phyloP scores from a whole-genome alignment of 352 stramenopile genomes.

The Sclerospora graminicola region DNA sequence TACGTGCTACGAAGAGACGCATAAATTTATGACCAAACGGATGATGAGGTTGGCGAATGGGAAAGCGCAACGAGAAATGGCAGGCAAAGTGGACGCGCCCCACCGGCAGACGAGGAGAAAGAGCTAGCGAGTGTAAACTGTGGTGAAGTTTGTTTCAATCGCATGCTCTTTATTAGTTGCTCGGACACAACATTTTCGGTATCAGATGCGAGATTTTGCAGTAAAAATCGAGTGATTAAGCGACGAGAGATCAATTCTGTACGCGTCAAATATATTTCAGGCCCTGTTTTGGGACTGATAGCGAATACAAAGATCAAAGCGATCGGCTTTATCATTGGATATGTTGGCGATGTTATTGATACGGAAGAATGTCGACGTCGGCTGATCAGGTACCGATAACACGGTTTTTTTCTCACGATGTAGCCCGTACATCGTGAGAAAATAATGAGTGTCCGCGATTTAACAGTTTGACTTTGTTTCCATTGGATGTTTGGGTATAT shows the following conservation, averaged over 20 bases:
- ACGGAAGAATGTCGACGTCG: constrained; percentile 67
- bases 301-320: constrained; percentile 64
- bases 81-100: not conserved
- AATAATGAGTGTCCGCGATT: too few relatives aligned
- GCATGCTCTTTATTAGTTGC: constrained; percentile 79
- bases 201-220: constrained; percentile 45
- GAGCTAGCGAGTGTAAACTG: constrained; percentile 26
- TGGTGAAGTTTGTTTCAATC: constrained; percentile 70
- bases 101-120: constrained; percentile 7
- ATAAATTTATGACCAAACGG: constrained; percentile 40
- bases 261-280: constrained; percentile 61
- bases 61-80: constrained; percentile 20
- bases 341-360: constrained; percentile 90
- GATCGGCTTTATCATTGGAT: constrained; percentile 89
- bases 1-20: constrained; percentile 47
- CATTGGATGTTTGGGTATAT: constrained; percentile 27
- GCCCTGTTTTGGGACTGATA: constrained; percentile 86
- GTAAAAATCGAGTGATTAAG: constrained; percentile 68
- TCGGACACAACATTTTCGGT: constrained; percentile 68
- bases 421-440: too few relatives aligned
- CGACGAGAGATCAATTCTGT: constrained; percentile 54
- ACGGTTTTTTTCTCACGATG: constrained; percentile 44
- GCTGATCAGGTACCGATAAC: constrained; percentile 41
- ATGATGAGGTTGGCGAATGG: constrained; percentile 38
- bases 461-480: not conserved